These are phyloP conservation scores for Fomitopsis schrenkii DNA, from an alignment of 1,284 basidiomycete genomes.

Conservation along the genomic window DNA sequence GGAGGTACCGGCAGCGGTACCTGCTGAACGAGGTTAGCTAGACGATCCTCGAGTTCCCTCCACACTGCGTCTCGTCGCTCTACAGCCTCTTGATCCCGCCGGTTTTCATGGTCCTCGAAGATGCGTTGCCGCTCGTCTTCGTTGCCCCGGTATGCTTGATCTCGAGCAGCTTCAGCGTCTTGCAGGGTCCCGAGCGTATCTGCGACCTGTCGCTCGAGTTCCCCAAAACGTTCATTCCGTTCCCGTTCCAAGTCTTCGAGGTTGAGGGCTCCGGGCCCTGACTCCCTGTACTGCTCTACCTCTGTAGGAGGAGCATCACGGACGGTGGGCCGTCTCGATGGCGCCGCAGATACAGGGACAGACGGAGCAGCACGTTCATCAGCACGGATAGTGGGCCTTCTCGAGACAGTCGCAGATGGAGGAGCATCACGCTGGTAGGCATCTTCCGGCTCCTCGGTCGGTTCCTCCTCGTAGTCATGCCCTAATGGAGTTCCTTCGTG, in stretches of 20 bases:
- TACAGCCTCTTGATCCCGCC: conserved; percentile 44
- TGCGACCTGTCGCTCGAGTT: conserved; percentile 46
- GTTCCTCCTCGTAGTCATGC: background rate
- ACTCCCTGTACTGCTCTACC: conserved; percentile 3
- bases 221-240: conserved; percentile 50
- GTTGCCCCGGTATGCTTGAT: conserved; percentile 54
- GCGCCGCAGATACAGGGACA: background rate
- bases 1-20: conserved; percentile 11
- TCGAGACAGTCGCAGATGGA: no score
- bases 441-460: background rate
- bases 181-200: conserved; percentile 43
- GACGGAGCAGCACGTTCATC: background rate
- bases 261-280: conserved; percentile 32
- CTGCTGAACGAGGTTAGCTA: conserved; percentile 16
- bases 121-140: conserved; percentile 61
- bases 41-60: conserved; percentile 37
- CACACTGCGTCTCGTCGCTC: conserved; percentile 49
- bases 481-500: background rate
- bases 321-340: background rate
- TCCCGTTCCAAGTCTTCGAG: conserved; percentile 48
- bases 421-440: no score
- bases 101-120: conserved; percentile 55
- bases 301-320: background rate
- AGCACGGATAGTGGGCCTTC: background rate
- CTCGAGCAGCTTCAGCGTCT: conserved; percentile 57